phyloP scores from a whole-genome alignment of 2,329 filamentous ascomycete species.

The Graphilbum ipis-grandicollis region DNA sequence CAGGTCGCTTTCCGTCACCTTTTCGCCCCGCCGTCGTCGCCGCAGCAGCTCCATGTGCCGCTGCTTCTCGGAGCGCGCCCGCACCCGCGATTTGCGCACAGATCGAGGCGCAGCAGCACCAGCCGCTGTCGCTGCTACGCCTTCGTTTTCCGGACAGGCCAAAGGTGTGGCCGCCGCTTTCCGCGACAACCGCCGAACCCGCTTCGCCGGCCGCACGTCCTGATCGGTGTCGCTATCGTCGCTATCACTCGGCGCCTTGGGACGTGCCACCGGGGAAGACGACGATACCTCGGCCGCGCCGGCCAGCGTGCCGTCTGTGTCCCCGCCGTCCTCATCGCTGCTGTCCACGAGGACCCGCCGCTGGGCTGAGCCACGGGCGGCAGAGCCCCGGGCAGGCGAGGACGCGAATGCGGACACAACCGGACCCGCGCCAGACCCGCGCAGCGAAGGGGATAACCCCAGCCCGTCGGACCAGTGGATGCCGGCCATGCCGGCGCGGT shows the following conservation, averaged over 20 bases:
- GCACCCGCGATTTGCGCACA: background rate
- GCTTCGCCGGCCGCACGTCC: background rate
- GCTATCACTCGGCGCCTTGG: conserved; percentile 9
- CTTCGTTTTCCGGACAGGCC: background rate
- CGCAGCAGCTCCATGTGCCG: conserved; percentile 14
- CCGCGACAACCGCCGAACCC: background rate
- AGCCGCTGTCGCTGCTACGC: too few relatives aligned
- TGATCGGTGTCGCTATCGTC: background rate
- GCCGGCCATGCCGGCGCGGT: too few relatives aligned
- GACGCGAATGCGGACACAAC: too few relatives aligned
- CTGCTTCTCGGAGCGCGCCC: conserved; percentile 2
- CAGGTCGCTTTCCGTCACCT: conserved; percentile 10
- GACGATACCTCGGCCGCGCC: too few relatives aligned
- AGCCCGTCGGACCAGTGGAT: too few relatives aligned
- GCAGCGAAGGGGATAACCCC: too few relatives aligned
- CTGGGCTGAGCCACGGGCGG: too few relatives aligned
- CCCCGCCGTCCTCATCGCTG: background rate
- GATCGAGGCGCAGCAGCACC: background rate
- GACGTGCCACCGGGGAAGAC: too few relatives aligned
- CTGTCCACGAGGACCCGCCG: background rate
- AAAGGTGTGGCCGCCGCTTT: background rate
- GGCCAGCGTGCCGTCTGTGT: background rate
- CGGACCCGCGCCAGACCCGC: too few relatives aligned
- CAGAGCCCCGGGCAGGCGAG: too few relatives aligned
- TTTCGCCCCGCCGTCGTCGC: conserved; percentile 14